Evolutionary conservation across 1,284 basidiomycete genomes (phyloP).

Genomic region (Malassezia slooffiae): DNA sequence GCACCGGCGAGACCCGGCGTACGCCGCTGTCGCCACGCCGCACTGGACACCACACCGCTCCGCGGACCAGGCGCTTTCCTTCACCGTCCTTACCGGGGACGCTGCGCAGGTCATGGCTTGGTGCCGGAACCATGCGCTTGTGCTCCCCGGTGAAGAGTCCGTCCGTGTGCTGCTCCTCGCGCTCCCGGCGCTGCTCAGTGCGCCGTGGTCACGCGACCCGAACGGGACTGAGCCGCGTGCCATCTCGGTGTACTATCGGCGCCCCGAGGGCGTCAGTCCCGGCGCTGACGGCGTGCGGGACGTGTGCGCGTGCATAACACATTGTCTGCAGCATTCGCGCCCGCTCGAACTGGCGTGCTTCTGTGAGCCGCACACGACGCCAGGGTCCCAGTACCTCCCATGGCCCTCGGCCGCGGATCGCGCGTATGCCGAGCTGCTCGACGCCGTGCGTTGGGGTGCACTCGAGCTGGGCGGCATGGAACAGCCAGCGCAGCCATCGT

Average conservation of each 20-base stretch:
- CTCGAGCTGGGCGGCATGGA: too few species aligned
- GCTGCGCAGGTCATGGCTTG: conserved; percentile 3
- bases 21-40: neutral
- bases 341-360: conserved; percentile 3
- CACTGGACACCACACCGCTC: neutral
- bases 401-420: too few species aligned
- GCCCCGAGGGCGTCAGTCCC: neutral
- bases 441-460: too few species aligned
- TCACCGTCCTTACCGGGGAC: neutral
- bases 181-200: neutral
- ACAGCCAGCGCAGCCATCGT: too few species aligned
- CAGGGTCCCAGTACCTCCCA: too few species aligned
- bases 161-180: neutral
- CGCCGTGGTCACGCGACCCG: neutral
- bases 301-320: neutral
- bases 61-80: neutral
- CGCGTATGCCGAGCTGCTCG: too few species aligned
- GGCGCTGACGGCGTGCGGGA: neutral
- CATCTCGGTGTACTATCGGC: conserved; percentile 1
- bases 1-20: neutral
- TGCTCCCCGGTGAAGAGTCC: neutral
- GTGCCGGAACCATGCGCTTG: neutral
- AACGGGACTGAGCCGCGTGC: neutral
- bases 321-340: neutral
- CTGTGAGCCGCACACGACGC: too few species aligned